Evolutionary conservation across 192 early-diverging fungal genomes (phyloP), one percentile per base, ranked within the genome.

Genomic region (Irineochytrium annulatum): DNA sequence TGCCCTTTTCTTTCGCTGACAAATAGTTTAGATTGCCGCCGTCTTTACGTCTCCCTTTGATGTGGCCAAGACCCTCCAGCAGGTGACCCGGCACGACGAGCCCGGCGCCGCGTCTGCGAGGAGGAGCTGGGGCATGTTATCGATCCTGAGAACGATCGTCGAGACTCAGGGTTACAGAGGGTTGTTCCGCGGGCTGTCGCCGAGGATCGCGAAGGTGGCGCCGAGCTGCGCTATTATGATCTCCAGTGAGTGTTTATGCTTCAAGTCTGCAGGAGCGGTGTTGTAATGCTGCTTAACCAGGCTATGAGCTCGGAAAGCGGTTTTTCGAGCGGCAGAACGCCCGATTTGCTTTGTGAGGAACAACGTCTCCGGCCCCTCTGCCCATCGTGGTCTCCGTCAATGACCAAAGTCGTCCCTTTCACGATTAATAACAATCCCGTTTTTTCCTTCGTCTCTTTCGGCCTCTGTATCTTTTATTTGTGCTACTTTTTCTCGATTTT

Each of bases 201-300:
- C 93, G 0, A 72, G 95, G n/a, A 71, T 94, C 20, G 79, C 88
- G 48, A 95, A 92, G 66, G 86, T 94, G 1, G 91, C 91, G 28
- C 90, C 91, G 1, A 88, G 90, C 8, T 95, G 95, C 69, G 95
- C 91, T 0, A 91, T 98, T 49, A 96, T 98, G 93, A 96, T 98
- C 41, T 91, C 89, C 6, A 70, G 68, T 69, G 41, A 45, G 67
- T 49, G 17, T 31, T 22, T 1, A 3, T 19, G 22, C 34, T n/a
- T 60, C n/a, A 13, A 2, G 1, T 26, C 5, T 39, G 31, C 16
- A 54, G 14, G 26, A 14, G 20, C 24, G 2, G 29, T 16, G 3
- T 4, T 48, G 20, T 52, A 20, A 57, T 28, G 29, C 16, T 26
- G n/a, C 22, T 34, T n/a, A n/a, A n/a, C 19, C 55, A 67, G 46